Percentiles rank a stretch among this genome's conserved stretches.
Evolutionary conservation across 2,329 filamentous ascomycete genomes (phyloP).

Genomic region (Calonectria henricotiae): DNA sequence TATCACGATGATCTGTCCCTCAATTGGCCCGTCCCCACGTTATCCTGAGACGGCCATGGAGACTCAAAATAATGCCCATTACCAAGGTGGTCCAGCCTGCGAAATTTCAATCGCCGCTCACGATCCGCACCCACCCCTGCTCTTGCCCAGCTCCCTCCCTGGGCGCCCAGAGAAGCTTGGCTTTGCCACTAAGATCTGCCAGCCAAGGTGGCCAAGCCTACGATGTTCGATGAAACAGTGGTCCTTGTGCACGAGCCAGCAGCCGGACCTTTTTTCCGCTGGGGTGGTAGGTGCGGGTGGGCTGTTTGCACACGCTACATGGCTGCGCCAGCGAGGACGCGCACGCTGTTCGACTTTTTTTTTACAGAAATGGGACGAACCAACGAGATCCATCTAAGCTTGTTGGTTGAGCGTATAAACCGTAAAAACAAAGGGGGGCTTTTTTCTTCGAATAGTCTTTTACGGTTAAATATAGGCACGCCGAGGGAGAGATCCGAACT

Average conservation of each 20-base stretch:
- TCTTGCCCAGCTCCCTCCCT: conserved; percentile 20
- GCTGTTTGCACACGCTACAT: conserved; percentile 8
- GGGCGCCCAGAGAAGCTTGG: conserved; percentile 31
- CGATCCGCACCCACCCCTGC: conserved; percentile 43
- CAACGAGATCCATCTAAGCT: conserved; percentile 10
- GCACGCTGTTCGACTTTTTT: conserved; percentile 7
- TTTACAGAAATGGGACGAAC: conserved; percentile 21
- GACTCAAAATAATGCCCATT: conserved; percentile 7
- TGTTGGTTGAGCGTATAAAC: background rate
- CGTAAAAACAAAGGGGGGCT: background rate
- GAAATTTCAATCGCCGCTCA: conserved; percentile 54
- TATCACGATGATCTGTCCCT: conserved; percentile 8
- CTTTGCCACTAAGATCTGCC: conserved; percentile 41
- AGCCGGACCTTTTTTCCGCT: conserved; percentile 11
- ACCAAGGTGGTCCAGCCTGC: conserved; percentile 3
- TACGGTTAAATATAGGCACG: conserved; percentile 23
- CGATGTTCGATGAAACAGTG: conserved; percentile 42
- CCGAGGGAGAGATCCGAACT: conserved; percentile 2
- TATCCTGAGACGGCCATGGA: conserved; percentile 36
- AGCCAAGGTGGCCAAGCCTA: conserved; percentile 34
- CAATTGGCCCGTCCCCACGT: background rate
- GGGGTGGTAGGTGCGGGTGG: conserved; percentile 9
- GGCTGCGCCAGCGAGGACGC: conserved; percentile 20
- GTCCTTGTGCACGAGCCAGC: background rate
- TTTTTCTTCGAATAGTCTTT: conserved; percentile 10